Conservation (phyloP, 1,139 yeast genomes). For the Eremothecium sinecaudum region DNA sequence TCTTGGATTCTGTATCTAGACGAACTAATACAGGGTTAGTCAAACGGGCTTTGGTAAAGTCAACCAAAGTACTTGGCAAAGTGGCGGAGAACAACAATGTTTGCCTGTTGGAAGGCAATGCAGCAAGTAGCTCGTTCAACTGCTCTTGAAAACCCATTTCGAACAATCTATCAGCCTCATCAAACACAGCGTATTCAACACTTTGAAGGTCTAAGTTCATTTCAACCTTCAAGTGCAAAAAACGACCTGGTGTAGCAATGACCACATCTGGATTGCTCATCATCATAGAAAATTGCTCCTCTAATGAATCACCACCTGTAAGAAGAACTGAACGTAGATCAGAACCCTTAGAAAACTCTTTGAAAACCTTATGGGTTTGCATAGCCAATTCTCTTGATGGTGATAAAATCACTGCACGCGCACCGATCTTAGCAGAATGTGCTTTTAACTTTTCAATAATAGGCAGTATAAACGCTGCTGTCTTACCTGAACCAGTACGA, state of each 20-base stretch:
- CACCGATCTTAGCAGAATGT: conserved; percentile 83
- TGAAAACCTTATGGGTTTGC: conserved; percentile 82
- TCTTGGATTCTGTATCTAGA: conserved; percentile 82
- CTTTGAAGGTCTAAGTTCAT: conserved; percentile 79
- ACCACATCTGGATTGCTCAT: conserved; percentile 90
- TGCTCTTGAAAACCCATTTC: conserved; percentile 98
- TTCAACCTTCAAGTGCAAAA: conserved; percentile 88
- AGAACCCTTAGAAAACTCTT: conserved; percentile 78
- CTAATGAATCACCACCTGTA: conserved; percentile 96
- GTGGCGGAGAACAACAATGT: conserved; percentile 91
- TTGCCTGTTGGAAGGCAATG: conserved; percentile 76
- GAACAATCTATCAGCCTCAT: conserved; percentile 95
- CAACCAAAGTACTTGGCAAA: conserved; percentile 82
- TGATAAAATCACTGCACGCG: conserved; percentile 77
- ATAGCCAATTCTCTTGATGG: conserved; percentile 86
- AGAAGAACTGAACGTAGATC: conserved; percentile 71
- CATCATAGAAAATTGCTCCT: conserved; percentile 90
- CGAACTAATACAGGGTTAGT: conserved; percentile 86
- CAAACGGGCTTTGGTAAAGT: conserved; percentile 94
- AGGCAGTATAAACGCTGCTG: conserved; percentile 95
- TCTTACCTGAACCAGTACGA: conserved; percentile 96
- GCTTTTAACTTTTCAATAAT: conserved; percentile 73
- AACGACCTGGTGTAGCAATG: conserved; percentile 97
- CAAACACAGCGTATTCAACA: conserved; percentile 86
- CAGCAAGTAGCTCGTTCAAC: conserved; percentile 75